phyloP scores from a whole-genome alignment of 768 basidiomycete species.

The Naganishia randhawae region DNA sequence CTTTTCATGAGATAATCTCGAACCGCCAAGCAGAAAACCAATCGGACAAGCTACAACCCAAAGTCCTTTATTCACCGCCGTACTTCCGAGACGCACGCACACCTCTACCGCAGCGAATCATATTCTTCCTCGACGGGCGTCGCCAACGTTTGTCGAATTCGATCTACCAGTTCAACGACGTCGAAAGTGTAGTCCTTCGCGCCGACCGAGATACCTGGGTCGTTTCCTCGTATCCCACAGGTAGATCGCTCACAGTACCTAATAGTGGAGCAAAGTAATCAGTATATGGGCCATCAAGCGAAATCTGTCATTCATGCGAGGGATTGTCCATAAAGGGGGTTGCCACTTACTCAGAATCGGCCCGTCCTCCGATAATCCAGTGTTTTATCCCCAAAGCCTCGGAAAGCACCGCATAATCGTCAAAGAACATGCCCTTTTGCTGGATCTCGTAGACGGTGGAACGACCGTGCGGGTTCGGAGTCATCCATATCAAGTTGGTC shows the following conservation, averaged over 20 bases:
- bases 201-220: background rate
- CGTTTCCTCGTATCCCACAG: background rate
- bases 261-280: background rate
- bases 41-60: too few species aligned
- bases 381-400: constrained; percentile 29
- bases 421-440: constrained; percentile 10
- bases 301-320: background rate
- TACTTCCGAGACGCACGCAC: background rate
- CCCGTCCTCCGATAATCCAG: constrained; percentile 14
- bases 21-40: too few species aligned
- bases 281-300: background rate
- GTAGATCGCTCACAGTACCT: constrained; percentile 10
- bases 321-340: background rate
- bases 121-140: background rate
- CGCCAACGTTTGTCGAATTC: background rate
- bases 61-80: background rate
- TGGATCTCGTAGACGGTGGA: constrained; percentile 28
- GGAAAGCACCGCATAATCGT: constrained; percentile 23
- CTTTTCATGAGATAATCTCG: too few species aligned
- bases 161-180: background rate
- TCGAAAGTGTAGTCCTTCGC: background rate
- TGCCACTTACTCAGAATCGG: background rate
- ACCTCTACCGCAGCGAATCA: background rate
- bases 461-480: constrained; percentile 22
- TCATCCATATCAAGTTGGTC: constrained; percentile 37